Percentiles rank a stretch among this genome's conserved stretches.
Evolutionary conservation across 495 filamentous ascomycete species (phyloP).

Genomic region (Recurvomyces mirabilis): DNA sequence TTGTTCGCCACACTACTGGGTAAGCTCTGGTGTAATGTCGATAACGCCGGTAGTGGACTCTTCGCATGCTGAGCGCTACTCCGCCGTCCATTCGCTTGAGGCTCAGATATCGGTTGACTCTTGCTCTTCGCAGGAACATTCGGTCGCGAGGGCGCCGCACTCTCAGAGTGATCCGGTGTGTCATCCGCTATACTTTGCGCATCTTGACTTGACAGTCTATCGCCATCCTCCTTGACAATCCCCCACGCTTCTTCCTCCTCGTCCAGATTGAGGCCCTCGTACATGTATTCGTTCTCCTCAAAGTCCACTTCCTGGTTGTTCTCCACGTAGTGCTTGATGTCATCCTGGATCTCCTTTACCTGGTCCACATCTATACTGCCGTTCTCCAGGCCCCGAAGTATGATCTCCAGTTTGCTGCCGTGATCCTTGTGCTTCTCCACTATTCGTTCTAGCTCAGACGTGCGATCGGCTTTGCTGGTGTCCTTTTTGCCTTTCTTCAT

Average conservation of each 20-base stretch:
- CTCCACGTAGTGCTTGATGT: slow-evolving; percentile 88
- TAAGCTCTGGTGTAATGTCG: slow-evolving; percentile 65
- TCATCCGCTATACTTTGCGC: slow-evolving; percentile 88
- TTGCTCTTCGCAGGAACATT: slow-evolving; percentile 39
- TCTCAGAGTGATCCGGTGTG: slow-evolving; percentile 41
- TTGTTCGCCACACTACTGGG: slow-evolving; percentile 50
- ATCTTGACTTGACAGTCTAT: slow-evolving; percentile 88
- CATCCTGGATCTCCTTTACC: slow-evolving; percentile 77
- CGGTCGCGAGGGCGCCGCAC: slow-evolving; percentile 38
- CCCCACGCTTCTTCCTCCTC: slow-evolving; percentile 81
- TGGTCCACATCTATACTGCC: slow-evolving; percentile 75
- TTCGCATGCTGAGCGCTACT: slow-evolving; percentile 78
- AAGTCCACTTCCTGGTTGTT: slow-evolving; percentile 81
- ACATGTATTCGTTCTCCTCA: slow-evolving; percentile 84
- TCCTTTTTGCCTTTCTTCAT: slow-evolving; percentile 93
- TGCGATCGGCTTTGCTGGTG: slow-evolving; percentile 64
- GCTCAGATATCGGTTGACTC: slow-evolving; percentile 33
- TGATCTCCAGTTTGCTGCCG: slow-evolving; percentile 79
- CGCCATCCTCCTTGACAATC: slow-evolving; percentile 67
- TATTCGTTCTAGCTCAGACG: slow-evolving; percentile 70
- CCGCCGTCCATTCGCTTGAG: slow-evolving; percentile 39
- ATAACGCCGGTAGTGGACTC: slow-evolving; percentile 79
- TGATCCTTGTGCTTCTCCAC: slow-evolving; percentile 97
- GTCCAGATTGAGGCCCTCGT: slow-evolving; percentile 85
- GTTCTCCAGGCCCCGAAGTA: slow-evolving; percentile 83